Evolutionary conservation across 352 stramenopile species (phyloP).

Genomic region (Globisporangium iwayamae): DNA sequence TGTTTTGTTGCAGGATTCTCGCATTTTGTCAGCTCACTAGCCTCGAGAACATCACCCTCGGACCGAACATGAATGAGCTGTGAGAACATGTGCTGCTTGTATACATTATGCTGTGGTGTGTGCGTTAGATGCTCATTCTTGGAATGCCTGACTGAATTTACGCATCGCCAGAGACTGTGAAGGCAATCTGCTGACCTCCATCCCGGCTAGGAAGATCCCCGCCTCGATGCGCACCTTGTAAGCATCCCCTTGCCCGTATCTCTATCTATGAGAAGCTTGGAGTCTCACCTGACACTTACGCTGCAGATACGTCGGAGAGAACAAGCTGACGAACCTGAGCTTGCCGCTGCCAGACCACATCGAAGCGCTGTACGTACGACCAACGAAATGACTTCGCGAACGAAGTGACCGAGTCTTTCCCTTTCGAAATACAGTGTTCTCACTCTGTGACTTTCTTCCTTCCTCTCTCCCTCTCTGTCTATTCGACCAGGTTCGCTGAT

Average conservation of each 20-base stretch:
- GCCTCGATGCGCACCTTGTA: conserved; percentile 1
- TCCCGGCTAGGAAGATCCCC: conserved; percentile 3
- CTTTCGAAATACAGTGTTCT: not conserved
- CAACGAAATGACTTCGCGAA: not conserved
- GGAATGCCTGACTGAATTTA: not conserved
- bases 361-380: not conserved
- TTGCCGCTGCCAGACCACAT: not conserved
- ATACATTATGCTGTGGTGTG: too few species aligned
- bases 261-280: not conserved
- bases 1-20: conserved; percentile 1
- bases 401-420: not conserved
- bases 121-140: not conserved
- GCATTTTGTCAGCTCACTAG: conserved; percentile 1
- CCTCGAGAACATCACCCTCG: conserved; percentile 1
- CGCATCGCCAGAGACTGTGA: not conserved
- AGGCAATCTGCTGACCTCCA: conserved; percentile 1
- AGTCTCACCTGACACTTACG: not conserved
- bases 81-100: not conserved
- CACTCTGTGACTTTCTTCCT: not conserved
- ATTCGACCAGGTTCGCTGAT: conserved; percentile 17
- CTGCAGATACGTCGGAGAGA: conserved; percentile 1
- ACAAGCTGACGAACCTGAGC: not conserved
- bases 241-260: not conserved
- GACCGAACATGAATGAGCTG: conserved; percentile 7
- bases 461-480: too few species aligned